Evolutionary conservation across 1,284 basidiomycete species (phyloP).

Genomic region (Heterobasidion occidentale): DNA sequence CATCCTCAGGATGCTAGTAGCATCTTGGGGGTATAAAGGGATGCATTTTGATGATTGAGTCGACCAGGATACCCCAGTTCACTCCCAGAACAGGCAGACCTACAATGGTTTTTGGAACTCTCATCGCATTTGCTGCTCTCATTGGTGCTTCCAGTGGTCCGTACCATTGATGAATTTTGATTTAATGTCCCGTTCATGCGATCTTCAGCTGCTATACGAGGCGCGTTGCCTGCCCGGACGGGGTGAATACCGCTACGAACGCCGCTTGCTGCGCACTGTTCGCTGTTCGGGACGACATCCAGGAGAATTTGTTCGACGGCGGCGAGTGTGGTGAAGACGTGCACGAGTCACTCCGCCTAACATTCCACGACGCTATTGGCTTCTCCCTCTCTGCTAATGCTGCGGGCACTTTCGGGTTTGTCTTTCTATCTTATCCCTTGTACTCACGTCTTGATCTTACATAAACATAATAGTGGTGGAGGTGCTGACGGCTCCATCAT

Average conservation of each 20-base stretch:
- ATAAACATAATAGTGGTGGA: slow-evolving; percentile 1
- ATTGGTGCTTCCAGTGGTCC: too few relatives aligned
- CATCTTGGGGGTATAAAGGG: too few relatives aligned
- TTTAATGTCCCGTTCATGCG: too few relatives aligned
- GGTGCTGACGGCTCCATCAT: slow-evolving; percentile 18
- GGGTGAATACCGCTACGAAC: slow-evolving; percentile 24
- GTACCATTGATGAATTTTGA: too few relatives aligned
- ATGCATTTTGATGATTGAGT: too few relatives aligned
- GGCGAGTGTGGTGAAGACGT: slow-evolving; percentile 34
- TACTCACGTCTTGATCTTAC: not conserved
- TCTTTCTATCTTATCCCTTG: slow-evolving; percentile 16
- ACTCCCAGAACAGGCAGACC: too few relatives aligned
- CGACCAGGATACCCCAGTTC: too few relatives aligned
- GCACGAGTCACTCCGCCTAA: slow-evolving; percentile 1
- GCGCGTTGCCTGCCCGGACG: slow-evolving; percentile 16
- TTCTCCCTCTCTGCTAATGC: slow-evolving; percentile 8
- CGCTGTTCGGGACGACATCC: slow-evolving; percentile 29
- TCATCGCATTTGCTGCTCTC: too few relatives aligned
- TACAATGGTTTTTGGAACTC: too few relatives aligned
- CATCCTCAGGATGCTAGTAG: too few relatives aligned
- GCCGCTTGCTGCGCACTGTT: slow-evolving; percentile 29
- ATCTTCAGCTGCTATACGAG: too few relatives aligned
- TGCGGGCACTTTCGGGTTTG: slow-evolving; percentile 14
- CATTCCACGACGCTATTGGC: slow-evolving; percentile 4
- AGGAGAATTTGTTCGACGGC: slow-evolving; percentile 31